phyloP scores from a whole-genome alignment of 208 protist genomes.

The Crithidia expoeki region DNA sequence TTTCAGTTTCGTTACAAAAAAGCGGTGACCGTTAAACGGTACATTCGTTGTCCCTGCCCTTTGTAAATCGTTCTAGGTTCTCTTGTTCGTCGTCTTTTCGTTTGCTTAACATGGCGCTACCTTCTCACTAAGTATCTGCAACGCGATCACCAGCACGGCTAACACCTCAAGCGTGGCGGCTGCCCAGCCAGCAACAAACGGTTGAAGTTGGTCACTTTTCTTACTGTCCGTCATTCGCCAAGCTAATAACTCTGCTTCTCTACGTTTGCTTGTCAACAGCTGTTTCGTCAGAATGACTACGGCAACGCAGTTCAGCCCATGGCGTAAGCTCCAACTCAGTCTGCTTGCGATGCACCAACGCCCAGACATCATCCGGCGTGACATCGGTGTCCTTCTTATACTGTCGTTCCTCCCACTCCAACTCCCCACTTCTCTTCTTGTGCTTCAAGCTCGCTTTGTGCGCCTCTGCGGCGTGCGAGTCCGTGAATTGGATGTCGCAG shows the following conservation, averaged over 20 bases:
- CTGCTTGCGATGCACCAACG: slow-evolving; percentile 65
- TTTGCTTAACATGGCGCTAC: too few species aligned
- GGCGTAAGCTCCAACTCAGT: slow-evolving; percentile 51
- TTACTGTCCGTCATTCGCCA: not conserved
- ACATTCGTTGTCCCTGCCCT: too few species aligned
- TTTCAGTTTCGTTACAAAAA: too few species aligned
- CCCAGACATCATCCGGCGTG: slow-evolving; percentile 72
- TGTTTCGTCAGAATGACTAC: not conserved
- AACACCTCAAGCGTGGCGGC: too few species aligned
- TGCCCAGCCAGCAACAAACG: too few species aligned
- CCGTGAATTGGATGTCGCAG: slow-evolving; percentile 70
- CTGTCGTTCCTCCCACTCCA: slow-evolving; percentile 48
- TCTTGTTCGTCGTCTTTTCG: too few species aligned
- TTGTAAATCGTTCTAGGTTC: too few species aligned
- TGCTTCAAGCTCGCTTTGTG: slow-evolving; percentile 71
- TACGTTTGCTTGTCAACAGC: not conserved
- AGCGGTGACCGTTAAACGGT: too few species aligned
- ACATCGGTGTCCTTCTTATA: slow-evolving; percentile 78
- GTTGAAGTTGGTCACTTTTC: not conserved
- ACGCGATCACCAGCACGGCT: too few species aligned
- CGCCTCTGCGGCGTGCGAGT: slow-evolving; percentile 53
- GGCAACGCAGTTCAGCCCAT: slow-evolving; percentile 51
- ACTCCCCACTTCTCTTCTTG: slow-evolving; percentile 72
- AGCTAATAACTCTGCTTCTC: slow-evolving; percentile 1
- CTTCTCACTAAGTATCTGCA: too few species aligned